Evolutionary conservation across 257 asterid species (phyloP).

Genomic region (Solanum phureja): DNA sequence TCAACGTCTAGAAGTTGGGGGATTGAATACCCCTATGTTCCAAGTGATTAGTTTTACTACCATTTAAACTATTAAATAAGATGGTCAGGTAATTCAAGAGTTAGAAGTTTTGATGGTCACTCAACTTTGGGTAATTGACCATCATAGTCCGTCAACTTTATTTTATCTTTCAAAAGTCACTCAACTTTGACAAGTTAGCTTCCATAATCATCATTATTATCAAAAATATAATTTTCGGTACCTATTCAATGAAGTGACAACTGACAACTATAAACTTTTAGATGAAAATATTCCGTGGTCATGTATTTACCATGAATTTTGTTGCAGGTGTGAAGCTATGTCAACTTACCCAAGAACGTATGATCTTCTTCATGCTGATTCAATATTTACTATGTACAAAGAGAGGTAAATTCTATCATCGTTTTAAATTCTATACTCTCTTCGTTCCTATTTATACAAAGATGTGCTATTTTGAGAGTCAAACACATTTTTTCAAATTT

Average conservation of each 20-base stretch:
- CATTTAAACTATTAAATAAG: background rate
- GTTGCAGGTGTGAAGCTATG: slow-evolving; percentile 15
- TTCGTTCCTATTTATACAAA: background rate
- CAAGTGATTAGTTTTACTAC: background rate
- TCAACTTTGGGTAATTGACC: background rate
- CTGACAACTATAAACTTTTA: background rate
- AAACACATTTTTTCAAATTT: background rate
- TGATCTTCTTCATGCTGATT: slow-evolving; percentile 14
- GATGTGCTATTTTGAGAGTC: background rate
- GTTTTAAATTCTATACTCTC: background rate
- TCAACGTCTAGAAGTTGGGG: background rate
- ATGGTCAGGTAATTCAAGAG: background rate
- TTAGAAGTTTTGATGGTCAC: background rate
- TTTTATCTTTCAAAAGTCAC: background rate
- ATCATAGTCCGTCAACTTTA: background rate
- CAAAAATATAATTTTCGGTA: background rate
- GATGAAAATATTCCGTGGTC: background rate
- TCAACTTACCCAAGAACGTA: slow-evolving; percentile 20
- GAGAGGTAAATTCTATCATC: background rate
- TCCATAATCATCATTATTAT: background rate
- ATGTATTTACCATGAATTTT: background rate
- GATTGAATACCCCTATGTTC: background rate
- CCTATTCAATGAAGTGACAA: background rate
- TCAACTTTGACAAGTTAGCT: background rate
- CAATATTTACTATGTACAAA: slow-evolving; percentile 12